phyloP scores from a whole-genome alignment of 2,329 filamentous ascomycete species.

The Intubia oerlemansii region DNA sequence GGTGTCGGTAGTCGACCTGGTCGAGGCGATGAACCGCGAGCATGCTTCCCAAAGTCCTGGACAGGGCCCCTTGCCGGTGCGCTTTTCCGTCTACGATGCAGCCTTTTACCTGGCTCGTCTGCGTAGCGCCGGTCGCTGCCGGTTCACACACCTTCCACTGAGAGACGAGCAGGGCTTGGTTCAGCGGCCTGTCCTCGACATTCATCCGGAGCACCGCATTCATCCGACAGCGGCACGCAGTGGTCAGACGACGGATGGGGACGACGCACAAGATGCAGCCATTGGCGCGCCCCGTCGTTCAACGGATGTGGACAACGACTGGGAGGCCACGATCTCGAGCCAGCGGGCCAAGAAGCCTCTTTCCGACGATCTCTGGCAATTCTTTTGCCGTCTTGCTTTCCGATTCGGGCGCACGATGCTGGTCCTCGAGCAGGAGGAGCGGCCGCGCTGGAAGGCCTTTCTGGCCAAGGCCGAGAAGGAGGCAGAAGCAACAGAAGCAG shows the following conservation, averaged over 20 bases:
- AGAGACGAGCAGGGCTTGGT: constrained; percentile 10
- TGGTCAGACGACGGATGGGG: not conserved
- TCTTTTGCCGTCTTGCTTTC: constrained; percentile 11
- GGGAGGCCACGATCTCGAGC: constrained; percentile 5
- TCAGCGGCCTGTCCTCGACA: constrained; percentile 9
- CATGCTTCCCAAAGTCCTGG: no score
- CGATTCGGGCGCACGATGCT: constrained; percentile 11
- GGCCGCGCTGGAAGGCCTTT: constrained; percentile 1
- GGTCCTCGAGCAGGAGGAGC: constrained; percentile 6
- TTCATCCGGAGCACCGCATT: constrained; percentile 14
- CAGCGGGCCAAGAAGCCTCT: constrained; percentile 1
- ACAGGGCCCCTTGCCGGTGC: no score
- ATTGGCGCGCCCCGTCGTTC: constrained; percentile 7
- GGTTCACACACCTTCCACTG: constrained; percentile 2
- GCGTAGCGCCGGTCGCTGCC: constrained; percentile 5
- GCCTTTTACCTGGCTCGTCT: constrained; percentile 13
- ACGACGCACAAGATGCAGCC: constrained; percentile 6
- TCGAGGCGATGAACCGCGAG: constrained; percentile 11
- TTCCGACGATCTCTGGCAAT: constrained; percentile 6
- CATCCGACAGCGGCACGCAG: not conserved
- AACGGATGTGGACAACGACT: constrained; percentile 5
- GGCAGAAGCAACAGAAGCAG: no score
- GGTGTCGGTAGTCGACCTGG: constrained; percentile 11
- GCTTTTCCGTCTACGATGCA: constrained; percentile 12
- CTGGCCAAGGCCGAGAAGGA: constrained; percentile 1